A percentile compares a stretch with the other conserved stretches of the same genome.
Conservation (phyloP, 805 yeast genomes). For the Isabelozyma gotoi region DNA sequence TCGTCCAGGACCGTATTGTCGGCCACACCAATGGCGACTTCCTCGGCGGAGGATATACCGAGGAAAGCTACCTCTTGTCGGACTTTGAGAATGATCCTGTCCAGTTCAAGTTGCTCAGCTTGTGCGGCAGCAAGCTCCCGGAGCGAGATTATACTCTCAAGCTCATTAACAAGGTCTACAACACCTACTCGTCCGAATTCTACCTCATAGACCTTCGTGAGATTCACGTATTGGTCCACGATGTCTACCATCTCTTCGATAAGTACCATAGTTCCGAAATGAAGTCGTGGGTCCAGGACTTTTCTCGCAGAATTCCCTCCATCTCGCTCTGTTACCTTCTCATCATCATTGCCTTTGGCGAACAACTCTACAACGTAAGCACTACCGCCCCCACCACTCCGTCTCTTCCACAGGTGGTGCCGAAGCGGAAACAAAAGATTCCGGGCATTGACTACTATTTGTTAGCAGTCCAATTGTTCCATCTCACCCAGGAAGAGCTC, state of each 20-base stretch:
- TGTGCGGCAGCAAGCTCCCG: constrained; percentile 23
- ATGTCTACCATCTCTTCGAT: constrained; percentile 13
- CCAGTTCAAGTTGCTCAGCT: constrained; percentile 19
- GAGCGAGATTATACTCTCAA: constrained; percentile 18
- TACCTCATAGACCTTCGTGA: constrained; percentile 29
- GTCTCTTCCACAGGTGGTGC: not conserved
- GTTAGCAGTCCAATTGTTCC: constrained; percentile 31
- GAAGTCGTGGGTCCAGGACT: not conserved
- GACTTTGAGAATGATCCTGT: constrained; percentile 26
- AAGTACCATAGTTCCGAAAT: not conserved
- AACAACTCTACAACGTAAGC: constrained; percentile 22
- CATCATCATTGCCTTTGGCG: constrained; percentile 36
- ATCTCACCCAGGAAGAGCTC: constrained; percentile 29
- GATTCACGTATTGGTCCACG: constrained; percentile 11
- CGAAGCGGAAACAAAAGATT: constrained; percentile 7
- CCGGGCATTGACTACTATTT: constrained; percentile 37
- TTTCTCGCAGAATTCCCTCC: not conserved
- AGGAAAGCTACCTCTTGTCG: constrained; percentile 23
- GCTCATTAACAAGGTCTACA: constrained; percentile 24
- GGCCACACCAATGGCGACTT: not conserved
- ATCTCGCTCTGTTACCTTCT: constrained; percentile 28
- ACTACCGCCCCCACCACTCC: constrained; percentile 3
- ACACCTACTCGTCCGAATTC: constrained; percentile 34
- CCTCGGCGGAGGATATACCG: constrained; percentile 1
- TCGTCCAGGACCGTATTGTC: not conserved